Percentiles rank a stretch among this genome's conserved stretches.
phyloP scores from a whole-genome alignment of 2,329 filamentous ascomycete species.

The Pleurostoma richardsiae region DNA sequence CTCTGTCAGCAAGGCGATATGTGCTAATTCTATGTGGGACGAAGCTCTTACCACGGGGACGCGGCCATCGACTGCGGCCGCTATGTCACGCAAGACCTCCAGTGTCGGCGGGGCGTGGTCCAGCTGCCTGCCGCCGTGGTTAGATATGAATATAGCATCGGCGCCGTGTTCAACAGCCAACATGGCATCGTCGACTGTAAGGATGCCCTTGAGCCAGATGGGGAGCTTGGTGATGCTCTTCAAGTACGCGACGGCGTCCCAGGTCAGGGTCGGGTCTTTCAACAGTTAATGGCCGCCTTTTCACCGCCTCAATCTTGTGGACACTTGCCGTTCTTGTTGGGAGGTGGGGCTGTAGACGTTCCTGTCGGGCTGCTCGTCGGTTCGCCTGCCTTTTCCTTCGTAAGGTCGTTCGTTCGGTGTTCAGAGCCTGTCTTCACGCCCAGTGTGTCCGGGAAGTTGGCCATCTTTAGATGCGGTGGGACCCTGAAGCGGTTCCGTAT shows the following conservation, averaged over 20 bases:
- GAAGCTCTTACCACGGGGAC: conserved; percentile 40
- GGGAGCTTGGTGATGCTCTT: conserved; percentile 24
- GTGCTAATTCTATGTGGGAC: not conserved
- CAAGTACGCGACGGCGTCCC: conserved; percentile 21
- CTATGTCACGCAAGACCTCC: conserved; percentile 26
- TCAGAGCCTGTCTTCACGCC: conserved; percentile 9
- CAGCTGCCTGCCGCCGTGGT: conserved; percentile 35
- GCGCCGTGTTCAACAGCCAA: conserved; percentile 23
- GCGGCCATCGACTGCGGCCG: conserved; percentile 40
- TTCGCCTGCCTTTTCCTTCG: not conserved
- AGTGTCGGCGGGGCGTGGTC: conserved; percentile 28
- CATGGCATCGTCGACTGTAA: conserved; percentile 29
- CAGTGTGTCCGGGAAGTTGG: conserved; percentile 10
- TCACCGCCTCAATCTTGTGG: too few relatives aligned
- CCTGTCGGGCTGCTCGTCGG: not conserved
- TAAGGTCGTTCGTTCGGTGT: conserved; percentile 4
- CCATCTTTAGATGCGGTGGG: conserved; percentile 13
- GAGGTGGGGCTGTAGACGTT: not conserved
- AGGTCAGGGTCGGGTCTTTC: conserved; percentile 18
- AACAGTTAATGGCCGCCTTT: not conserved
- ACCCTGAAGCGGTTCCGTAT: conserved; percentile 15
- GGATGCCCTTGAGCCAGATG: conserved; percentile 30
- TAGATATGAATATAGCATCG: conserved; percentile 31
- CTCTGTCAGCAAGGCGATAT: not conserved
- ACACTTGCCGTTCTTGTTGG: not conserved